Evolutionary conservation across 495 filamentous ascomycete genomes (phyloP).

Genomic region (Penicillium desertorum): DNA sequence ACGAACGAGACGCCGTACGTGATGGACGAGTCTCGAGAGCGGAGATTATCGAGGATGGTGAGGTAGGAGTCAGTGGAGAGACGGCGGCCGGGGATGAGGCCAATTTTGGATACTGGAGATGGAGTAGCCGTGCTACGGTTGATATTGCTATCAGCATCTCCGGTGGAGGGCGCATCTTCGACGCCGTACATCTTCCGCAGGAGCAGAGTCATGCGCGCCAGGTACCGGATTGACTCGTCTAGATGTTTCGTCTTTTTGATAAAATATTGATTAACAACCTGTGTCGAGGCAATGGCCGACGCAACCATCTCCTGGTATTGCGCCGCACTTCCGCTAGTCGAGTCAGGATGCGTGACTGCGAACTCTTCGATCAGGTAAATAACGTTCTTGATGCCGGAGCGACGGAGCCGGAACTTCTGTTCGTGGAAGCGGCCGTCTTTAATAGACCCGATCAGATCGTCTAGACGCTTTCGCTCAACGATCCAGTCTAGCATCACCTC

Average conservation of each 20-base stretch:
- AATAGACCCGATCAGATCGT: conserved; percentile 76
- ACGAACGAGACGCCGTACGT: conserved; percentile 68
- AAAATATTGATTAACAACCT: conserved; percentile 81
- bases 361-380: conserved; percentile 82
- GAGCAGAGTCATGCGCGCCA: conserved; percentile 71
- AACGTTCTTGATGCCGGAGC: conserved; percentile 70
- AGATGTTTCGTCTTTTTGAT: conserved; percentile 73
- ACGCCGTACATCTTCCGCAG: conserved; percentile 65
- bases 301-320: conserved; percentile 65
- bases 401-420: conserved; percentile 77
- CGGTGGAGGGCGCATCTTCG: conserved; percentile 27
- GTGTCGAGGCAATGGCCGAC: conserved; percentile 74
- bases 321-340: conserved; percentile 33
- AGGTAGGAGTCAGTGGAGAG: conserved; percentile 67
- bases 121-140: conserved; percentile 4
- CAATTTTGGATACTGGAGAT: conserved; percentile 15
- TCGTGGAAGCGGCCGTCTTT: conserved; percentile 84
- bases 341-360: conserved; percentile 46
- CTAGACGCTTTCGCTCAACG: conserved; percentile 78
- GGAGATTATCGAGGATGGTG: conserved; percentile 59
- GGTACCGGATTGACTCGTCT: conserved; percentile 78
- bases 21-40: conserved; percentile 43
- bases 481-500: conserved; percentile 80
- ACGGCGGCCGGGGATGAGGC: conserved; percentile 63
- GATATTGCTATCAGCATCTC: conserved; percentile 10